Base-by-base conservation (phyloP, 2,329 filamentous ascomycete genomes). In the Ophiognomonia clavigignenti-juglandacearum region DNA sequence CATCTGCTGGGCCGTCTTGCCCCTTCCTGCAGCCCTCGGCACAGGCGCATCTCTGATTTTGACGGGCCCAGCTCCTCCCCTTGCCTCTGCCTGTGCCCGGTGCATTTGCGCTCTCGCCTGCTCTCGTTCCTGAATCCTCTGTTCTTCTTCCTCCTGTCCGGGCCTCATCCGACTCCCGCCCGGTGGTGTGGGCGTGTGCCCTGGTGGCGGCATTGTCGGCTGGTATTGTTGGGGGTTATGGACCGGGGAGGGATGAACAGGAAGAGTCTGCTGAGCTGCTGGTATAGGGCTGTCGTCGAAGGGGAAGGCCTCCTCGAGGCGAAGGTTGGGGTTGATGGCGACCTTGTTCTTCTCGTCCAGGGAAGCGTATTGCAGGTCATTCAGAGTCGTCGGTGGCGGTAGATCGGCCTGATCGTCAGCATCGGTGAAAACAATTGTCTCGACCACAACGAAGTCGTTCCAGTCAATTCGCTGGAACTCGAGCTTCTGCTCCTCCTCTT, bases 401-500 rank as follows among this genome's bases (percentile, higher is more conserved):
- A 98, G 82, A 54, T 93, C 85, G 31, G 83, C 82, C 53, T 87
- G 80, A 56, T 96, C 91, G 64, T 98, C 93, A 32, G 81, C 79
- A 56, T 96, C 91, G 49, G 82, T 90, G 65, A 98, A 98, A 14
- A 89, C 75, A 45, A 98, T 91, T 1, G 91, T 96, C 67, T 96
- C 93, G 37, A 96, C 90, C 18, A 98, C 86, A 27, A 92, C 85
- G 59, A 98, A 98, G 63, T 97, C 92, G 61, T 95, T 88, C 93
- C 93, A 98, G 66, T 98, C 93, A 53, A 98, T 93, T 58, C 93
- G 86, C 1, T 86, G 86, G 65, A 93, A 83, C 45, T 81, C 74
- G 19, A 76, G 70, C 59, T 84, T 83, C 64, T 96, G 88, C 59
- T 89, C 82, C 61, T 95, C 87, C 34, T 85, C 86, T 53, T 91